Evolutionary conservation across 192 early-diverging fungal species (phyloP).

Genomic region (Coemansia javaensis): DNA sequence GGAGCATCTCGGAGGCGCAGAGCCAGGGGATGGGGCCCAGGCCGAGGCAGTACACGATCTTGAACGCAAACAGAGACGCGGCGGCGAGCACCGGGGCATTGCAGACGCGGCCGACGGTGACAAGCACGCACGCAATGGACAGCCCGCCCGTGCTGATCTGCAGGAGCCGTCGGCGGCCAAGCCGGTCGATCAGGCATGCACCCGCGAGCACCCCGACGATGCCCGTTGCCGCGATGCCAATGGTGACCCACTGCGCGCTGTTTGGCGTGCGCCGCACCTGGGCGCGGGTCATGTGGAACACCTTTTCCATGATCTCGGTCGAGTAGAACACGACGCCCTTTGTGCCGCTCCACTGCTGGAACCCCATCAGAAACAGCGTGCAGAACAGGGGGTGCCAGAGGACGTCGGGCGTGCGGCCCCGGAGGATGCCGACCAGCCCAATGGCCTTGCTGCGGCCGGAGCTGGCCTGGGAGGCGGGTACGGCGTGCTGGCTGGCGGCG

Average conservation of each 20-base stretch:
- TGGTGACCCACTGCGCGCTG: conserved; percentile 41
- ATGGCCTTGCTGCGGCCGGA: neutral
- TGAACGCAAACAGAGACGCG: conserved; percentile 61
- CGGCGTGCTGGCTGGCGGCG: no score
- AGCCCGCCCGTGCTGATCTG: conserved; percentile 59
- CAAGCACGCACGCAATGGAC: conserved; percentile 48
- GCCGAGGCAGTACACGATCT: conserved; percentile 66
- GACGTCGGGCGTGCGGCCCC: conserved; percentile 42
- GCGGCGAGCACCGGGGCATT: conserved; percentile 47
- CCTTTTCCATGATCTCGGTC: conserved; percentile 65
- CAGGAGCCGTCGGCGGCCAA: conserved; percentile 65
- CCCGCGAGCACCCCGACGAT: conserved; percentile 24
- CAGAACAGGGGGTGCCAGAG: conserved; percentile 57
- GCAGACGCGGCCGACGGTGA: conserved; percentile 55
- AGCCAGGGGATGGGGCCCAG: conserved; percentile 79
- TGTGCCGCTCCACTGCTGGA: conserved; percentile 80
- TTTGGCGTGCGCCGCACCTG: conserved; percentile 38
- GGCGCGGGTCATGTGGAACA: conserved; percentile 46
- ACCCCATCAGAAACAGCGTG: conserved; percentile 62
- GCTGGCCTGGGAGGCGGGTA: neutral
- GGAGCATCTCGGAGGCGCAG: conserved; percentile 69
- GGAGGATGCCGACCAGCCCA: conserved; percentile 31
- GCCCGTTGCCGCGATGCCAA: conserved; percentile 31
- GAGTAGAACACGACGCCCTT: conserved; percentile 82
- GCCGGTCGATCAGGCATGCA: conserved; percentile 58